Conservation (phyloP, 805 yeast species). For the Candida gorgasii region DNA sequence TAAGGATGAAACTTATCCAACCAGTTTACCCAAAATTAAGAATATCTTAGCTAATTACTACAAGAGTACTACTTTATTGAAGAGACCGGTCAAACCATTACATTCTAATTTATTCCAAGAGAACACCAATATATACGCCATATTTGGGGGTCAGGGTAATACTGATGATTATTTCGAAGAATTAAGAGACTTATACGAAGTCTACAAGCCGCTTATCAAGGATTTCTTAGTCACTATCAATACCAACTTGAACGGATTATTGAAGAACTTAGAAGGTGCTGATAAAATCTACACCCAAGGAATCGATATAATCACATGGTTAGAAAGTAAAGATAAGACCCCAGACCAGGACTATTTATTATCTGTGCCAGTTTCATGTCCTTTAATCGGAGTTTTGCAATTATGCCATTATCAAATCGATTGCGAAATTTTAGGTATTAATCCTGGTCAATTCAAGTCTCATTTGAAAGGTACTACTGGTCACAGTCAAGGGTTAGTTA, state of each 20-base stretch:
- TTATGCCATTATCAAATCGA: conserved; percentile 90
- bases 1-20: conserved; percentile 50
- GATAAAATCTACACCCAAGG: conserved; percentile 93
- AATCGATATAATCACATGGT: conserved; percentile 85
- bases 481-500: conserved; percentile 88
- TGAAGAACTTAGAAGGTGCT: conserved; percentile 71
- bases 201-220: conserved; percentile 69
- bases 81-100: conserved; percentile 43
- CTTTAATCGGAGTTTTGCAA: conserved; percentile 95
- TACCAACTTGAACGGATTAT: conserved; percentile 62
- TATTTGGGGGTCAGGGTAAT: conserved; percentile 99
- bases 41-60: conserved; percentile 78
- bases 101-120: conserved; percentile 18
- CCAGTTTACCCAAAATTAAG: conserved; percentile 71
- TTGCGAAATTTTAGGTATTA: conserved; percentile 76
- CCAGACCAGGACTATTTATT: conserved; percentile 88
- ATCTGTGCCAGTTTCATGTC: conserved; percentile 92
- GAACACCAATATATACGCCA: conserved; percentile 67
- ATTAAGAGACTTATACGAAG: conserved; percentile 77
- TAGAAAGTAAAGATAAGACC: conserved; percentile 76
- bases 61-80: conserved; percentile 27
- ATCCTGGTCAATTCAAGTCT: conserved; percentile 84
- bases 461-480: conserved; percentile 77
- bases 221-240: conserved; percentile 75
- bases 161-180: conserved; percentile 97